These are phyloP conservation scores for Beta corolliflora DNA, from an alignment of 179 eudicot species.

Conservation along the genomic window DNA sequence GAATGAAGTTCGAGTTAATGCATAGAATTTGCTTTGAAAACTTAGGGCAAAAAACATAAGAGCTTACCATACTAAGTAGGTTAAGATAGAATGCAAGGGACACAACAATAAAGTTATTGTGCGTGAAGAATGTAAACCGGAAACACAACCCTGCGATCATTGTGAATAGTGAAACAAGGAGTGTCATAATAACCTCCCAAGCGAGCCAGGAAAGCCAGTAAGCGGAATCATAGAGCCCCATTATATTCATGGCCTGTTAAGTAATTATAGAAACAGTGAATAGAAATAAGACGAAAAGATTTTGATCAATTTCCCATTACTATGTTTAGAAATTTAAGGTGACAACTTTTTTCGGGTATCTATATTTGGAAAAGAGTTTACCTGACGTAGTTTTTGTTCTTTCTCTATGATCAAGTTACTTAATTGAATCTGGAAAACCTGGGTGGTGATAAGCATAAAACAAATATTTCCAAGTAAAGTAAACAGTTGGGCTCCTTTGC, in stretches of 20 bases:
- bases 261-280: neutral
- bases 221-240: constrained; percentile 90
- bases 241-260: constrained; percentile 71
- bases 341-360: neutral
- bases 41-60: constrained; percentile 15
- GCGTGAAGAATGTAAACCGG: constrained; percentile 63
- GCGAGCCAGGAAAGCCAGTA: constrained; percentile 82
- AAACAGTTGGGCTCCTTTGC: constrained; percentile 22
- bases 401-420: constrained; percentile 61
- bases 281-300: too few species aligned
- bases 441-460: constrained; percentile 63
- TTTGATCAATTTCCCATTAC: neutral
- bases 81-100: constrained; percentile 66
- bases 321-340: neutral
- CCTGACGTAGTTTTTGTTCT: constrained; percentile 87
- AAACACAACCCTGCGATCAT: constrained; percentile 74
- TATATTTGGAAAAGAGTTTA: neutral
- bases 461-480: constrained; percentile 44
- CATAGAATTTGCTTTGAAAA: neutral
- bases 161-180: constrained; percentile 53
- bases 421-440: constrained; percentile 68
- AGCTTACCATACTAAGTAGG: constrained; percentile 72
- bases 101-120: constrained; percentile 57
- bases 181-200: constrained; percentile 60
- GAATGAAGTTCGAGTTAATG: too few species aligned